phyloP scores from a whole-genome alignment of 73 alveolate genomes.

The Symbiodinium natans region DNA sequence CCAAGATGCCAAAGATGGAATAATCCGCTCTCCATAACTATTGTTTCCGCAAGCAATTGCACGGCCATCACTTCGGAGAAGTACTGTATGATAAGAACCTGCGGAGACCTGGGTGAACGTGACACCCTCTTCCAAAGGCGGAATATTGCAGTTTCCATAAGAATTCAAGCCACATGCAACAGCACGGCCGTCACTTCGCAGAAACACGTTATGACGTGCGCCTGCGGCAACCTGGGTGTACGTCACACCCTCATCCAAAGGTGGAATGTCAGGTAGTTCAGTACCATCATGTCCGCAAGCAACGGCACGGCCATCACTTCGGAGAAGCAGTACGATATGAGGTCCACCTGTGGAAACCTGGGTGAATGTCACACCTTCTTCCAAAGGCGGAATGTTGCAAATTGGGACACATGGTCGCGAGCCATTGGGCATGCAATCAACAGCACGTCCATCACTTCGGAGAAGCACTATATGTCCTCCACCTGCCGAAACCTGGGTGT shows the following conservation, averaged over 20 bases:
- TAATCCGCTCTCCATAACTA: not conserved
- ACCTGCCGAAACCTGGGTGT: slow-evolving; percentile 4
- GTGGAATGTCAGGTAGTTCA: not conserved
- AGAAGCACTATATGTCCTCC: not conserved
- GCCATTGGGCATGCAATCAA: not conserved
- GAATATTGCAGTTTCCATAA: no score
- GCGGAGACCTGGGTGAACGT: no score
- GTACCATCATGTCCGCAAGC: not conserved
- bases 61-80: no score
- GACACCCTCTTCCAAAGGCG: no score
- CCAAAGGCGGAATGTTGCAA: not conserved
- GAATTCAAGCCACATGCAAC: no score
- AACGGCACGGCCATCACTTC: not conserved
- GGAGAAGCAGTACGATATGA: not conserved
- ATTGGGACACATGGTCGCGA: not conserved
- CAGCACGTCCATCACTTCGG: not conserved
- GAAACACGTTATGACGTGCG: no score
- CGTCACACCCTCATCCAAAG: not conserved
- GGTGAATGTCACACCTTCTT: not conserved
- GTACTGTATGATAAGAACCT: no score
- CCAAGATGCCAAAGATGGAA: slow-evolving; percentile 1
- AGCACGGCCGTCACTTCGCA: no score
- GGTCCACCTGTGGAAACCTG: not conserved
- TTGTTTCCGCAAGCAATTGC: slow-evolving; percentile 16
- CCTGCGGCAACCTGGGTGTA: not conserved